These are phyloP conservation scores for Chalciporus piperatus DNA, from an alignment of 768 basidiomycete genomes.

Conservation along the genomic window DNA sequence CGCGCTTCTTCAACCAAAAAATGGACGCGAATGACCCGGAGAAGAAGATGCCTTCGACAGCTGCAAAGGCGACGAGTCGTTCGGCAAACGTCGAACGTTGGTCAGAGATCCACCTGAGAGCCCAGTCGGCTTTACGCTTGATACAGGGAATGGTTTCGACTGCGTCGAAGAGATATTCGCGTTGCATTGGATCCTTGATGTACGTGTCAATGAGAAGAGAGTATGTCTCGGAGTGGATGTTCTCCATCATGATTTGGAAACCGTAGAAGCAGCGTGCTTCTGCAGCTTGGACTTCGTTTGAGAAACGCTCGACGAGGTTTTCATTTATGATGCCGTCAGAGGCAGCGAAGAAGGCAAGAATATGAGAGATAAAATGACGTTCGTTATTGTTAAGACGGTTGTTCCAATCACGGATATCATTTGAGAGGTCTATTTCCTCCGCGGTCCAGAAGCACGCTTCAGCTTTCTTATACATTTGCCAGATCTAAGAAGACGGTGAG, in stretches of 20 bases:
- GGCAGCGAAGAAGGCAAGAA: slow-evolving; percentile 94
- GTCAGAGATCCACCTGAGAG: slow-evolving; percentile 87
- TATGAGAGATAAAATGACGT: slow-evolving; percentile 83
- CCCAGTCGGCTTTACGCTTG: slow-evolving; percentile 91
- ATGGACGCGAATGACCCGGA: slow-evolving; percentile 90
- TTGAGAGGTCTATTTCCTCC: slow-evolving; percentile 86
- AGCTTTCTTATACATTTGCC: slow-evolving; percentile 93
- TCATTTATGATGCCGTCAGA: slow-evolving; percentile 96
- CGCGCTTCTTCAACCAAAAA: slow-evolving; percentile 97
- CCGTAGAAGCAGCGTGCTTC: slow-evolving; percentile 96
- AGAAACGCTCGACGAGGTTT: slow-evolving; percentile 90
- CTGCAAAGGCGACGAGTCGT: slow-evolving; percentile 90
- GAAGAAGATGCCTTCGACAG: slow-evolving; percentile 97
- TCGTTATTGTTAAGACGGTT: slow-evolving; percentile 74
- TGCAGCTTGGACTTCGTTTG: slow-evolving; percentile 82
- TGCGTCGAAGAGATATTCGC: slow-evolving; percentile 82
- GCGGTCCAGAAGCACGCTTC: slow-evolving; percentile 93
- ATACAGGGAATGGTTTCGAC: slow-evolving; percentile 91
- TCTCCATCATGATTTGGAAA: slow-evolving; percentile 98
- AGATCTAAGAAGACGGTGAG: slow-evolving; percentile 55
- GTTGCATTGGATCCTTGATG: slow-evolving; percentile 72
- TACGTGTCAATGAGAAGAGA: slow-evolving; percentile 93
- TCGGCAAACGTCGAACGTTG: slow-evolving; percentile 76
- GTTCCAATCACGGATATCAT: slow-evolving; percentile 84
- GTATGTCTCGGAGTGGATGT: slow-evolving; percentile 94